Conservation (phyloP, 2,329 filamentous ascomycete genomes). For the Ascosphaera apis region DNA sequence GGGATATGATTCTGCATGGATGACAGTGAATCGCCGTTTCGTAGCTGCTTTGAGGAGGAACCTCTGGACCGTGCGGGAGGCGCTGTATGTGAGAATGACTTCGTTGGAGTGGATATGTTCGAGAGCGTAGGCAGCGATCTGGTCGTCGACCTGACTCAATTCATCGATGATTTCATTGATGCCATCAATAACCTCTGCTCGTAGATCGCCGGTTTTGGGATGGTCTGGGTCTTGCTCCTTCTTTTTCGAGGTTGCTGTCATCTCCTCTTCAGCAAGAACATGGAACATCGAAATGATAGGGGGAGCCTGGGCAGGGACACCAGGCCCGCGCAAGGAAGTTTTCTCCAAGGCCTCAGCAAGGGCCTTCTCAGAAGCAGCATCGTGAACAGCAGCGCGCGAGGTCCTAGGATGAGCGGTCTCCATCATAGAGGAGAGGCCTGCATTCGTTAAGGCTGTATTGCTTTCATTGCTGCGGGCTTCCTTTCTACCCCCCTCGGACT, state of each 20-base stretch:
- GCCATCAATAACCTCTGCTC: slow-evolving; percentile 76
- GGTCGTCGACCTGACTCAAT: slow-evolving; percentile 74
- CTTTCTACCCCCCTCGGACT: slow-evolving; percentile 51
- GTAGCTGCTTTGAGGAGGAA: slow-evolving; percentile 72
- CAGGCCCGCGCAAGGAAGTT: slow-evolving; percentile 28
- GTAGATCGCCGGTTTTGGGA: slow-evolving; percentile 38
- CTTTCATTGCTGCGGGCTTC: not conserved
- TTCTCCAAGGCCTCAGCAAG: not conserved
- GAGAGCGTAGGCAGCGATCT: slow-evolving; percentile 70
- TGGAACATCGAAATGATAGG: slow-evolving; percentile 60
- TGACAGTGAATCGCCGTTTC: slow-evolving; percentile 78
- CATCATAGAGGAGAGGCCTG: not conserved
- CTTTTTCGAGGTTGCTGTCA: not conserved
- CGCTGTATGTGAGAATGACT: slow-evolving; percentile 71
- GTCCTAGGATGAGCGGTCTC: slow-evolving; percentile 1
- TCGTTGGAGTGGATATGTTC: slow-evolving; percentile 88
- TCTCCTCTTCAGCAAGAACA: slow-evolving; percentile 36
- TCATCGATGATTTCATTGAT: slow-evolving; percentile 95
- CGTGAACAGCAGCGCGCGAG: not conserved
- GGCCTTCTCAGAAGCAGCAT: not conserved
- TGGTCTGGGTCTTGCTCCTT: slow-evolving; percentile 3
- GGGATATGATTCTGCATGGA: slow-evolving; percentile 53
- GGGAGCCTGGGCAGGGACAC: slow-evolving; percentile 31
- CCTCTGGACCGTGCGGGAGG: slow-evolving; percentile 65
- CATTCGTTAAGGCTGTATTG: not conserved